Evolutionary conservation across 2,329 filamentous ascomycete species (phyloP).

Genomic region (Calonectria pauciramosa): DNA sequence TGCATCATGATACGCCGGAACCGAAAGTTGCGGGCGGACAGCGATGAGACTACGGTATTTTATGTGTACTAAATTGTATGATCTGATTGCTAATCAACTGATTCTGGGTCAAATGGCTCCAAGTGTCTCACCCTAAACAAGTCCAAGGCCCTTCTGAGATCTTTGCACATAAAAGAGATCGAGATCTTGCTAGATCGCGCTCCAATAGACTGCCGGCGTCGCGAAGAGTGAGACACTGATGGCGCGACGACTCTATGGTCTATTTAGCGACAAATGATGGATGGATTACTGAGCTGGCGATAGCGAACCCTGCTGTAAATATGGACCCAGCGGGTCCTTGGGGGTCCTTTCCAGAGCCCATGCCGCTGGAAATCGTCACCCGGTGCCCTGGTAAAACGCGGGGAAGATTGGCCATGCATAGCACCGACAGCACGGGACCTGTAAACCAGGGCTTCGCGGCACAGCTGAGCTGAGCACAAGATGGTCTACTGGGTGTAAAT

Average conservation of each 20-base stretch:
- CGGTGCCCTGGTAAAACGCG: neutral
- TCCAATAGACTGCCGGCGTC: neutral
- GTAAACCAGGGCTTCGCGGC: neutral
- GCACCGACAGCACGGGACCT: neutral
- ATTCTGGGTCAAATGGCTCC: neutral
- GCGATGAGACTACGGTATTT: slow-evolving; percentile 45
- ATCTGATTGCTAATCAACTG: neutral
- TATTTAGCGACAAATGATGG: neutral
- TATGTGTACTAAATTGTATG: slow-evolving; percentile 45
- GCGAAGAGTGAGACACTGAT: neutral
- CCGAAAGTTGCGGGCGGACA: slow-evolving; percentile 47
- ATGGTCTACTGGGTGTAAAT: neutral
- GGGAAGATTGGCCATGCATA: neutral
- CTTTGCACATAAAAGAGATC: neutral
- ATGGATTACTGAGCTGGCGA: no score
- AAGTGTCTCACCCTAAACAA: neutral
- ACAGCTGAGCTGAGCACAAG: neutral
- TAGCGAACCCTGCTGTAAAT: neutral
- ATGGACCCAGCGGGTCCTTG: neutral
- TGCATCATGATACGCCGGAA: slow-evolving; percentile 53
- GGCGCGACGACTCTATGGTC: neutral
- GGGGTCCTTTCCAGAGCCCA: neutral
- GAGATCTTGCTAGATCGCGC: neutral
- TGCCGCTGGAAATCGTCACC: slow-evolving; percentile 4
- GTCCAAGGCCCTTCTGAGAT: neutral